Percentiles rank a stretch among this genome's conserved stretches.
These are phyloP conservation scores for Dioscorea dumetorum DNA, from an alignment of 106 monocot genomes.

Conservation along the genomic window DNA sequence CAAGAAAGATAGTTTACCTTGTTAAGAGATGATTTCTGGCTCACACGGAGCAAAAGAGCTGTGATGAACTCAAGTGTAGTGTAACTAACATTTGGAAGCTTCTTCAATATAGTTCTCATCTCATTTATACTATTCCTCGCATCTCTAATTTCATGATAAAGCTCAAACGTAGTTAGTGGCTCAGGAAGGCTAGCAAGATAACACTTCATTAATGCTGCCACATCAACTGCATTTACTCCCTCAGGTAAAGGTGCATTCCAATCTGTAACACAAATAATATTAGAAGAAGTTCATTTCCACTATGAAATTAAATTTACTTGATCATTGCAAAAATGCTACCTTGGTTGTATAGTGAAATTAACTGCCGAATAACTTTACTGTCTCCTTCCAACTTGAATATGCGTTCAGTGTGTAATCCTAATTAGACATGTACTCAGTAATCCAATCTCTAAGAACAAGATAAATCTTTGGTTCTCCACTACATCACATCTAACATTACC, in stretches of 20 bases:
- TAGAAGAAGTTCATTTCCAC: not conserved
- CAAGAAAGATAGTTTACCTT: slow-evolving; percentile 40
- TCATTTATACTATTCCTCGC: slow-evolving; percentile 66
- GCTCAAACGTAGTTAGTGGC: slow-evolving; percentile 75
- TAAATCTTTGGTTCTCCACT: not conserved
- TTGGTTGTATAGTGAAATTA: slow-evolving; percentile 82
- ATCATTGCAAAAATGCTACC: slow-evolving; percentile 25
- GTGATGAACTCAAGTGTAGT: slow-evolving; percentile 84
- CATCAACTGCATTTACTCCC: slow-evolving; percentile 56
- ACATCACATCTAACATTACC: slow-evolving; percentile 24
- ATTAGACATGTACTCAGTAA: slow-evolving; percentile 3
- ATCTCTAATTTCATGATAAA: slow-evolving; percentile 71
- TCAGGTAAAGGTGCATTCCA: slow-evolving; percentile 74
- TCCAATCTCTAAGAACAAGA: not conserved
- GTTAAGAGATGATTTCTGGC: slow-evolving; percentile 82
- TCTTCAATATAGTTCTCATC: slow-evolving; percentile 72
- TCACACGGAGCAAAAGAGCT: slow-evolving; percentile 76
- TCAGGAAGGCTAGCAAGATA: slow-evolving; percentile 92
- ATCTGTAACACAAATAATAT: slow-evolving; percentile 45
- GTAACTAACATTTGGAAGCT: slow-evolving; percentile 77
- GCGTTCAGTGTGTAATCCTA: slow-evolving; percentile 66
- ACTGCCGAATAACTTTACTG: slow-evolving; percentile 50
- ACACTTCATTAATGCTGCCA: slow-evolving; percentile 73
- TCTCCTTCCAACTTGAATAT: slow-evolving; percentile 86
- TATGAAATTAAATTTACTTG: not conserved